Evolutionary conservation across 2,329 filamentous ascomycete species (phyloP).

Genomic region (Cucurbitaria berberidis): DNA sequence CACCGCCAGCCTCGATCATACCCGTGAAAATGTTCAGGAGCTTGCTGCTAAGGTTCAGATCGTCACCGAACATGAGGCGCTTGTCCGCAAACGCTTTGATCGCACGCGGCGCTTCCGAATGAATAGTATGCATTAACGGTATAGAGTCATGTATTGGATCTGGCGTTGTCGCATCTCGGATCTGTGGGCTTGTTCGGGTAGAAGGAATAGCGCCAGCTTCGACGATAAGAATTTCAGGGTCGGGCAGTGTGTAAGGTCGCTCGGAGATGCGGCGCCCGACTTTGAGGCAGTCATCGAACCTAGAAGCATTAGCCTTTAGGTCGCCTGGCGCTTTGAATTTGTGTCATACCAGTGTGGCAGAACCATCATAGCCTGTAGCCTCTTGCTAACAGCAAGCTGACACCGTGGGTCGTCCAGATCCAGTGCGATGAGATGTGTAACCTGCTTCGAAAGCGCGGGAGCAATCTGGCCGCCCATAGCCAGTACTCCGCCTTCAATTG

Average conservation of each 20-base stretch:
- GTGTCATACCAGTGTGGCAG: constrained; percentile 82
- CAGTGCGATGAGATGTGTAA: constrained; percentile 89
- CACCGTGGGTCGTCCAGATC: constrained; percentile 77
- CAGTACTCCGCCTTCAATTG: constrained; percentile 86
- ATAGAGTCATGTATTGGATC: constrained; percentile 34
- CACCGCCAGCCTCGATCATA: constrained; percentile 75
- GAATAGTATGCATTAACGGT: constrained; percentile 24
- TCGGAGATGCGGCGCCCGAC: constrained; percentile 92
- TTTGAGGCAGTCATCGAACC: constrained; percentile 96
- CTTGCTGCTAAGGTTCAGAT: constrained; percentile 73
- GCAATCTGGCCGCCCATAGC: constrained; percentile 87
- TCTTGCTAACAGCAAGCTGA: constrained; percentile 66
- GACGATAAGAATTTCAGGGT: constrained; percentile 75
- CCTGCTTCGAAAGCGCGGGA: constrained; percentile 71
- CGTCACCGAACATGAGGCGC: constrained; percentile 75
- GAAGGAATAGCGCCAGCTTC: constrained; percentile 34
- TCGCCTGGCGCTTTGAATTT: not conserved
- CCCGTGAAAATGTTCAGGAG: constrained; percentile 71
- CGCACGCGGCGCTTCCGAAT: constrained; percentile 32
- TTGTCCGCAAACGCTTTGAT: constrained; percentile 75
- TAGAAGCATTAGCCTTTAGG: constrained; percentile 45
- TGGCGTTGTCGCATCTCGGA: constrained; percentile 44
- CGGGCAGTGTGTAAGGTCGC: constrained; percentile 80
- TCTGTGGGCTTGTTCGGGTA: constrained; percentile 57
- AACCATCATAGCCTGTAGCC: constrained; percentile 78